These are phyloP conservation scores for Apiotrichum laibachii DNA, from an alignment of 1,284 basidiomycete genomes.

Conservation along the genomic window DNA sequence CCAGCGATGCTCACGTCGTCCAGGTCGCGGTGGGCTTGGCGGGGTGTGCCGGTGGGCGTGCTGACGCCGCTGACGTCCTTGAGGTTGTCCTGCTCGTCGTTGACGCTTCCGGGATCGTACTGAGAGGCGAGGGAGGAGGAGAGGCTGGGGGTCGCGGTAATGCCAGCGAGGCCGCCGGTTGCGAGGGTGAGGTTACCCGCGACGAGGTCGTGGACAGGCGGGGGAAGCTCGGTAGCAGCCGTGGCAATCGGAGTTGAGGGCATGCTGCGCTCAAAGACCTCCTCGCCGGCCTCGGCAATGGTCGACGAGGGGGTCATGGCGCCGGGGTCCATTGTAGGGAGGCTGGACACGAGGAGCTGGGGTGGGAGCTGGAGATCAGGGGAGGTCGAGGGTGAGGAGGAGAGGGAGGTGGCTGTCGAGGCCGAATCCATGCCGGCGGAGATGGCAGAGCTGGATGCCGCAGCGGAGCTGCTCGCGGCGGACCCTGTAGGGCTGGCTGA, in stretches of 20 bases:
- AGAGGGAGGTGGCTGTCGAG: constrained; percentile 35
- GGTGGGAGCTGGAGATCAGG: constrained; percentile 27
- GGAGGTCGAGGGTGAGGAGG: constrained; percentile 32
- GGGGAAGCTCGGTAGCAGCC: constrained; percentile 28
- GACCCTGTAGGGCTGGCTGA: constrained; percentile 36
- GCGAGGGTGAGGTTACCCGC: constrained; percentile 40
- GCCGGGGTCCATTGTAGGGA: constrained; percentile 31
- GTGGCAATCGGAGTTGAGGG: constrained; percentile 40
- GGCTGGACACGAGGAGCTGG: constrained; percentile 30
- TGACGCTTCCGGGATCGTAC: constrained; percentile 32
- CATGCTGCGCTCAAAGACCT: constrained; percentile 31
- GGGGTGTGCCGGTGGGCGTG: constrained; percentile 45
- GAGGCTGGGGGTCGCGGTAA: constrained; percentile 16
- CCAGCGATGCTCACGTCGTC: constrained; percentile 20
- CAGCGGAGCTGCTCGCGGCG: constrained; percentile 18
- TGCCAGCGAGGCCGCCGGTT: constrained; percentile 15
- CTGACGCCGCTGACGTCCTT: constrained; percentile 44
- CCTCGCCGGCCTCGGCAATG: constrained; percentile 44
- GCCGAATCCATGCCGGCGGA: constrained; percentile 20
- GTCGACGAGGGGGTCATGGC: constrained; percentile 46
- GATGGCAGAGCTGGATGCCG: constrained; percentile 16
- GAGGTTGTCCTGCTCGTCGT: constrained; percentile 35
- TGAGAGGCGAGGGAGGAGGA: constrained; percentile 35
- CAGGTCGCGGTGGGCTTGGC: constrained; percentile 34
- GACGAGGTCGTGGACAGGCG: constrained; percentile 34